A percentile compares a stretch with the other conserved stretches of the same genome.
Conservation (phyloP, 768 basidiomycete species). For the Termitomyces sp. region DNA sequence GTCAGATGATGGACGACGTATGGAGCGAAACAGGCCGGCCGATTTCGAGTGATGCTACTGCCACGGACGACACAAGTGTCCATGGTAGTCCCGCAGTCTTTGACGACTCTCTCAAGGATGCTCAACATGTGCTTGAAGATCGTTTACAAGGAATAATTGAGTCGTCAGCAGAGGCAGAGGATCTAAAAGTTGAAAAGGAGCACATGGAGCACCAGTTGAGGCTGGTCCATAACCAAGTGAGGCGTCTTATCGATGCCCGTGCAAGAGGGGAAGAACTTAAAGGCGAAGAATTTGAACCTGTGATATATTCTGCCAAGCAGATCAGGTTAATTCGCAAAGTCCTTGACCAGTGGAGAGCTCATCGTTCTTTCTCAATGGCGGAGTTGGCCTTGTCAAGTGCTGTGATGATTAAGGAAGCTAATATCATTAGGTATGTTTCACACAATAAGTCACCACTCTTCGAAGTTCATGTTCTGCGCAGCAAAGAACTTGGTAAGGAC, state of each 20-base stretch:
- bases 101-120: slow-evolving; percentile 63
- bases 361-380: slow-evolving; percentile 89
- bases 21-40: slow-evolving; percentile 90
- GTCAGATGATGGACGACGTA: slow-evolving; percentile 72
- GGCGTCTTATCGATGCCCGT: slow-evolving; percentile 70
- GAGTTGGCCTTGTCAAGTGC: slow-evolving; percentile 84
- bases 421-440: slow-evolving; percentile 71
- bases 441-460: background rate
- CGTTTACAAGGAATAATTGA: slow-evolving; percentile 59
- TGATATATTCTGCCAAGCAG: slow-evolving; percentile 80
- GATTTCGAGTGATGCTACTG: slow-evolving; percentile 62
- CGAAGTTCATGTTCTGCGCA: slow-evolving; percentile 26
- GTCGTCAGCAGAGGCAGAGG: slow-evolving; percentile 68
- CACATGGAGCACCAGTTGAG: slow-evolving; percentile 90
- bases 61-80: slow-evolving; percentile 87
- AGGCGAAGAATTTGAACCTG: slow-evolving; percentile 67
- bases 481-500: slow-evolving; percentile 83
- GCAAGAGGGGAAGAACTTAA: slow-evolving; percentile 76
- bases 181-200: slow-evolving; percentile 85
- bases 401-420: slow-evolving; percentile 89
- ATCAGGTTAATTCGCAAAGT: slow-evolving; percentile 80
- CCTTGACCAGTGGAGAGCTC: slow-evolving; percentile 80
- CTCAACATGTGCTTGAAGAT: slow-evolving; percentile 73
- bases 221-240: slow-evolving; percentile 80
- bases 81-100: slow-evolving; percentile 59